Base-by-base conservation (phyloP, 306 rosid genomes). In the Lupinus albus region DNA sequence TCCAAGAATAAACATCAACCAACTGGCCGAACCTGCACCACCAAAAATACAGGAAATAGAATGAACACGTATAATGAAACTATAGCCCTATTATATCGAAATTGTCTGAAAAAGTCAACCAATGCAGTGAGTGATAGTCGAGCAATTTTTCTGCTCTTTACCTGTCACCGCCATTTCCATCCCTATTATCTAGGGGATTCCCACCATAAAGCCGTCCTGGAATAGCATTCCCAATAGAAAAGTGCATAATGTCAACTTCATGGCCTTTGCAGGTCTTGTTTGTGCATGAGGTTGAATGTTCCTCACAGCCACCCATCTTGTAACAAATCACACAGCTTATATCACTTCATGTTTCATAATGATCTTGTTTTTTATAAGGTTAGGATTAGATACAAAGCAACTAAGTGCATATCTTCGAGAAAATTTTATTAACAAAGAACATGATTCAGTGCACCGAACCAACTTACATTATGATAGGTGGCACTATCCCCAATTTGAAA, bases 241-340 rank as follows among this genome's bases (percentile, higher is more conserved):
- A 92, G 82, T 92, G 98, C 96, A 89, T 84, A 12, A 92, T 84
- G 78, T 92, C 98, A 46, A 92, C 96, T 86, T 89, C 98, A 64
- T 81, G 96, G 51, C 95, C 91, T 68, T 83, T 92, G 85, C 98
- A 92, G 14, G 89, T 86, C 81, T 84, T 92, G 81, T 73, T 83
- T 49, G 88, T 89, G 86, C 98, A 92, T 14, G 91, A 76, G 76
- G 49, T 79, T 61, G 68, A 64, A 70, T 80, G 87, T 82, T 92
- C 89, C 66, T 64, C 61, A 67, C 98, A 92, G 54, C 96, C 98
- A 68, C 98, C 98, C 98, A 92, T 92, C 98, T 92, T 61, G 57
- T 13, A 76, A 74, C 61, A 76, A 51, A 28, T 41, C 64, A 73
- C 68, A 69, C 11, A 45, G 61, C 51, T 4, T 46, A 30, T 52